Percentiles rank a stretch among this genome's conserved stretches.
These are phyloP conservation scores for Lumnitzera littorea DNA, from an alignment of 345 rosid species.

Conservation along the genomic window DNA sequence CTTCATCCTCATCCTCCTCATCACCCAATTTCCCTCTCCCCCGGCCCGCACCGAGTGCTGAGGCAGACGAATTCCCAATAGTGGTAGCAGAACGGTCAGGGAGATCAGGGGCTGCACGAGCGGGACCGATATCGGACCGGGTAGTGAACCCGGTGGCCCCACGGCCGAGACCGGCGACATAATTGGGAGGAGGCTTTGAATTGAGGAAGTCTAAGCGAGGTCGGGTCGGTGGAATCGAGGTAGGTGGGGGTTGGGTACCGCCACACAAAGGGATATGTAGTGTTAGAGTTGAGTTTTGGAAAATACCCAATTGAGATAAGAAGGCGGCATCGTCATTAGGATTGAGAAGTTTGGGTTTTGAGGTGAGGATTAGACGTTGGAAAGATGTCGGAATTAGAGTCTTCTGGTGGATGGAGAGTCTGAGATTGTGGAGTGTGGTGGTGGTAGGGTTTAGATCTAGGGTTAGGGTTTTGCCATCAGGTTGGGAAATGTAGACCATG, in stretches of 20 bases:
- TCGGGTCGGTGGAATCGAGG: conserved; percentile 33
- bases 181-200: conserved; percentile 75
- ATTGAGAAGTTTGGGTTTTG: neutral
- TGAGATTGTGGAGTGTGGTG: conserved; percentile 47
- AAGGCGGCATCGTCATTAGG: conserved; percentile 19
- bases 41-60: conserved; percentile 47
- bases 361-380: conserved; percentile 31
- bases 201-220: conserved; percentile 83
- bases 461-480: conserved; percentile 38
- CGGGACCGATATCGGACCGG: conserved; percentile 94
- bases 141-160: conserved; percentile 98
- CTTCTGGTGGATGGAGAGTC: conserved; percentile 30
- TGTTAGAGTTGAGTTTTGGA: conserved; percentile 38
- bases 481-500: conserved; percentile 58
- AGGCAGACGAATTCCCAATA: conserved; percentile 40
- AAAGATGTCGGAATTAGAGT: conserved; percentile 33
- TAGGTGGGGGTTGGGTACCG: conserved; percentile 29
- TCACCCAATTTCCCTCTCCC: conserved; percentile 63
- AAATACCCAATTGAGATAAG: conserved; percentile 45
- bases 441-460: conserved; percentile 40
- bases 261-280: conserved; percentile 51
- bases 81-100: conserved; percentile 71
- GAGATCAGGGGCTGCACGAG: conserved; percentile 87
- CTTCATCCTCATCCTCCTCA: conserved; percentile 80
- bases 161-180: conserved; percentile 95